Conservation (phyloP, 352 stramenopile species). For the Lagenidium giganteum region DNA sequence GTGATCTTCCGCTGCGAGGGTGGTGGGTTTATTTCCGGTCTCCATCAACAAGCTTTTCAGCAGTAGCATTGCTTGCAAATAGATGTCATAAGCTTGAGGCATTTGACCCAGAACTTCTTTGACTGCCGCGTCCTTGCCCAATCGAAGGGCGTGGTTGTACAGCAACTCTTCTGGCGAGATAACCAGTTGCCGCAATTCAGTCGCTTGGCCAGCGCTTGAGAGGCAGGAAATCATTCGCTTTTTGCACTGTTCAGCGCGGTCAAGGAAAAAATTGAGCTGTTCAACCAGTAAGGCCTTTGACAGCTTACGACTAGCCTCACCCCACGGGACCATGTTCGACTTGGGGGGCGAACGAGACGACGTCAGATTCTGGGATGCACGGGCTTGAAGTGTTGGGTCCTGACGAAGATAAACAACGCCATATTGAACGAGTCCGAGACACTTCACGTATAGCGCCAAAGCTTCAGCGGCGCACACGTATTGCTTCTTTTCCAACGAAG, state of each 20-base stretch:
- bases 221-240: conserved; percentile 29
- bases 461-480: conserved; percentile 58
- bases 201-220: conserved; percentile 7
- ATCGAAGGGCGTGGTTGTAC: conserved; percentile 53
- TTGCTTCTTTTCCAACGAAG: conserved; percentile 33
- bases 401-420: conserved; percentile 58
- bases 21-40: conserved; percentile 4
- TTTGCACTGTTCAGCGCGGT: conserved; percentile 64
- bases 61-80: conserved; percentile 50
- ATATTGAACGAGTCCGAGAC: conserved; percentile 57
- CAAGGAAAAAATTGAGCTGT: conserved; percentile 53
- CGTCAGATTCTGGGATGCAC: conserved; percentile 13
- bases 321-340: conserved; percentile 18
- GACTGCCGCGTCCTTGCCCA: conserved; percentile 58
- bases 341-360: conserved; percentile 7
- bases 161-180: conserved; percentile 56
- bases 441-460: conserved; percentile 66
- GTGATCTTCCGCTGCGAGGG: conserved; percentile 39
- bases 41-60: conserved; percentile 63
- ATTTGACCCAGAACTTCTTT: conserved; percentile 66
- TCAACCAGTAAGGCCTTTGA: conserved; percentile 57
- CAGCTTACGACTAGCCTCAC: conserved; percentile 45
- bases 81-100: conserved; percentile 45
- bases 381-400: conserved; percentile 19
- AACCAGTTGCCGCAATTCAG: conserved; percentile 17